Percentiles rank a stretch among this genome's conserved stretches.
Conservation (phyloP, 768 basidiomycete genomes). For the Lepiota brunneoincarnata region DNA sequence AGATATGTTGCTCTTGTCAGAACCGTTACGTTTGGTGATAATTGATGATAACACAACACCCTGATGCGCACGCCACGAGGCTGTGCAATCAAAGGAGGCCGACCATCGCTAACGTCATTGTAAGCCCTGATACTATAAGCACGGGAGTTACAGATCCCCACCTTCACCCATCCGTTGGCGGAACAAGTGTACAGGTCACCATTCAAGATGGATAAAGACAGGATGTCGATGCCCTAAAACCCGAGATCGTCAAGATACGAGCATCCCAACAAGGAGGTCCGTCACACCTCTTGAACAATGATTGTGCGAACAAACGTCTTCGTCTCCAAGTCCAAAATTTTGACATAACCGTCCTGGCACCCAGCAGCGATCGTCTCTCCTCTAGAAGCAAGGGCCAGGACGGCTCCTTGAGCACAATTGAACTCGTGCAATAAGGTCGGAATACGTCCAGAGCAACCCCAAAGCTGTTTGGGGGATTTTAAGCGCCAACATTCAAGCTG, state of each 20-base stretch:
- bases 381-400: conserved; percentile 72
- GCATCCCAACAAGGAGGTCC: background rate
- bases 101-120: conserved; percentile 65
- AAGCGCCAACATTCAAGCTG: background rate
- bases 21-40: conserved; percentile 36
- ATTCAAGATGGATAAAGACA: conserved; percentile 73
- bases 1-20: conserved; percentile 27
- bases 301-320: conserved; percentile 84
- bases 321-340: conserved; percentile 89
- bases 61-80: conserved; percentile 78
- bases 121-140: background rate
- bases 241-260: background rate
- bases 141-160: conserved; percentile 25
- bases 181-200: conserved; percentile 65
- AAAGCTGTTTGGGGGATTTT: conserved; percentile 46
- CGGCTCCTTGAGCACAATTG: conserved; percentile 71
- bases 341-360: conserved; percentile 91
- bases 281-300: conserved; percentile 72
- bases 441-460: conserved; percentile 48
- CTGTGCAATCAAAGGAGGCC: conserved; percentile 79
- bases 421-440: conserved; percentile 63
- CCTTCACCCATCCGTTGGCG: conserved; percentile 70
- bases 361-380: conserved; percentile 89
- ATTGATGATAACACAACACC: conserved; percentile 83
- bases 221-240: conserved; percentile 69